These are phyloP conservation scores for Dendrobium huoshanense DNA, from an alignment of 106 monocot genomes.

Conservation along the genomic window DNA sequence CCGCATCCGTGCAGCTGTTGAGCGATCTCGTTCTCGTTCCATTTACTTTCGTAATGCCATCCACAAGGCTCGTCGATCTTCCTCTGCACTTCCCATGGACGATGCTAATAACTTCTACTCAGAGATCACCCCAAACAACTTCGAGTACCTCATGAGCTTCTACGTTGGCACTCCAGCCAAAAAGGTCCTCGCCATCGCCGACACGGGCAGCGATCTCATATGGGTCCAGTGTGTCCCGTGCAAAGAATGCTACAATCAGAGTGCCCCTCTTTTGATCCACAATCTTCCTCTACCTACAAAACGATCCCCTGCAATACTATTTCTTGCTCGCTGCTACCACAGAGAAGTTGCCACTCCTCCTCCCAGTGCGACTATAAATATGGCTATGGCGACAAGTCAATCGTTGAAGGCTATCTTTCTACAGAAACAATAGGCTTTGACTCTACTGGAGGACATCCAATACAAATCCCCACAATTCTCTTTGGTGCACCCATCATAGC, in stretches of 20 bases:
- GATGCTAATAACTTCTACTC: no score
- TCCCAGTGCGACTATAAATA: neutral
- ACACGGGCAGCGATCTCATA: conserved; percentile 40
- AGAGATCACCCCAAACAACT: no score
- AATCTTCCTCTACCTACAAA: conserved; percentile 3
- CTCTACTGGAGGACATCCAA: no score
- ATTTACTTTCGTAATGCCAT: neutral
- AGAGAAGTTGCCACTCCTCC: neutral
- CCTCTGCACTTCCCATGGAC: no score
- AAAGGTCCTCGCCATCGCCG: neutral
- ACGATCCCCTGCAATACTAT: neutral
- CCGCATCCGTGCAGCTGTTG: neutral
- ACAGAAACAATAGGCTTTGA: conserved; percentile 23
- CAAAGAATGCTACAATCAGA: conserved; percentile 5
- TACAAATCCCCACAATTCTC: neutral
- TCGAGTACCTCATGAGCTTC: neutral
- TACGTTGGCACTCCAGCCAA: neutral
- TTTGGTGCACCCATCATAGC: neutral
- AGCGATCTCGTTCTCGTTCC: neutral
- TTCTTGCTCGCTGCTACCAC: neutral
- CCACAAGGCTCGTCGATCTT: neutral
- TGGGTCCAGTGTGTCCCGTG: conserved; percentile 14
- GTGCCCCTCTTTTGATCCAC: neutral
- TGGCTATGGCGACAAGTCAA: conserved; percentile 23
- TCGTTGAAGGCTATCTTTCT: conserved; percentile 20